Conservation (phyloP, 805 yeast species). For the Starmerella geochares region DNA sequence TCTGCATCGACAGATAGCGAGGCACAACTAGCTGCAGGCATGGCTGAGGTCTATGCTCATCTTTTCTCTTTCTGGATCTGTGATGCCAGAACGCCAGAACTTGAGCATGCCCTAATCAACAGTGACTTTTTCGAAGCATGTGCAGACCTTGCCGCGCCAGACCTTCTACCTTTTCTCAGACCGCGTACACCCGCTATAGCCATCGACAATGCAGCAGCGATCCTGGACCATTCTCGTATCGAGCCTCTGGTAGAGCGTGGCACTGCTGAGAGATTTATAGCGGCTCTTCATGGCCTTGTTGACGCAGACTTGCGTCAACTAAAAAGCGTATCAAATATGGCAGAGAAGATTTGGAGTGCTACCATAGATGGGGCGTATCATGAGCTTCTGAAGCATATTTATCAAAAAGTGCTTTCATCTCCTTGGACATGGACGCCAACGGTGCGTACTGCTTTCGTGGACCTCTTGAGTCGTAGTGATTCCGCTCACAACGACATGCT, state of each 20-base stretch:
- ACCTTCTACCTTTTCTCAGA: not conserved
- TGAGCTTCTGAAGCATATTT: not conserved
- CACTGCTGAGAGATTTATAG: not conserved
- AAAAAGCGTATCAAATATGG: not conserved
- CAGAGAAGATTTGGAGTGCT: not conserved
- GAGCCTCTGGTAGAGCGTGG: slow-evolving; percentile 2
- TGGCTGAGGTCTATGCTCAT: not conserved
- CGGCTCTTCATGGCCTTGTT: not conserved
- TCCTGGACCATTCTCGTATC: not conserved
- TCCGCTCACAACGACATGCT: not conserved
- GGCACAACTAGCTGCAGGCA: not conserved
- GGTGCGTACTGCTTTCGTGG: not conserved
- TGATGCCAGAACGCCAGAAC: not conserved
- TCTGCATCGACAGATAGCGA: not conserved
- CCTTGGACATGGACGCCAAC: not conserved
- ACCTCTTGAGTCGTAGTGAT: not conserved
- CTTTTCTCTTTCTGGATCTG: not conserved
- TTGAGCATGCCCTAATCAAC: slow-evolving; percentile 4
- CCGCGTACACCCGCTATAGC: not conserved
- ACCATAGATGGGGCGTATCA: not conserved
- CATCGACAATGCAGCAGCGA: not conserved
- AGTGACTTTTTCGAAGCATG: not conserved
- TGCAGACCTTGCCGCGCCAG: slow-evolving; percentile 1
- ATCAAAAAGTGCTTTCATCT: not conserved
- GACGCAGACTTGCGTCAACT: not conserved